Percentiles rank a stretch among this genome's conserved stretches.
Evolutionary conservation across 768 basidiomycete species (phyloP).

Genomic region (Boletus reticulatus): DNA sequence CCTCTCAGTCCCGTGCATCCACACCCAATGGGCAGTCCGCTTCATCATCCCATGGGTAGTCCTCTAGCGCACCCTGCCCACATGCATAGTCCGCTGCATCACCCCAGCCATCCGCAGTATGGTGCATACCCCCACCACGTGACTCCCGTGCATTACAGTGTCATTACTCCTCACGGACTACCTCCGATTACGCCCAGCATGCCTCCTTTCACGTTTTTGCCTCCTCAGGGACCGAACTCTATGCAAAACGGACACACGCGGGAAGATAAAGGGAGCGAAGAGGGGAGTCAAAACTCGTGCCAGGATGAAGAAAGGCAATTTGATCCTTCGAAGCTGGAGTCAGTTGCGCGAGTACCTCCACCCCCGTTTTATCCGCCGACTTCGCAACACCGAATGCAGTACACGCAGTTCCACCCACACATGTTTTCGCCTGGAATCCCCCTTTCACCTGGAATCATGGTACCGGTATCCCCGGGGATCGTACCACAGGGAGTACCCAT

Average conservation of each 20-base stretch:
- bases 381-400: constrained; percentile 22
- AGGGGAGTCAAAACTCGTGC: neutral
- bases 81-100: constrained; percentile 32
- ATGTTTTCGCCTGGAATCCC: constrained; percentile 33
- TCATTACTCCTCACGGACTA: constrained; percentile 74
- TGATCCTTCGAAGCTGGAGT: constrained; percentile 6
- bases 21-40: constrained; percentile 31
- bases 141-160: constrained; percentile 27
- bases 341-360: constrained; percentile 4
- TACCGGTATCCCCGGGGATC: constrained; percentile 27
- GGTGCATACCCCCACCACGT: constrained; percentile 24
- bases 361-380: constrained; percentile 11
- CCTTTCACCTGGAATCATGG: constrained; percentile 30
- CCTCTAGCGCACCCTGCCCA: constrained; percentile 32
- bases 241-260: constrained; percentile 17
- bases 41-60: constrained; percentile 39
- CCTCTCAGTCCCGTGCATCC: constrained; percentile 28
- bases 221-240: constrained; percentile 38
- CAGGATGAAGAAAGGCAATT: constrained; percentile 8
- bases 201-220: constrained; percentile 89
- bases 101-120: constrained; percentile 30
- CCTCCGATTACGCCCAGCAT: constrained; percentile 96
- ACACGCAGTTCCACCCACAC: constrained; percentile 21
- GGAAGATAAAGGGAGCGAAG: constrained; percentile 3
- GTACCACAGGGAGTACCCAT: constrained; percentile 16